Conservation (phyloP, 202 grass and related monocot genomes). For the Zizania palustris region DNA sequence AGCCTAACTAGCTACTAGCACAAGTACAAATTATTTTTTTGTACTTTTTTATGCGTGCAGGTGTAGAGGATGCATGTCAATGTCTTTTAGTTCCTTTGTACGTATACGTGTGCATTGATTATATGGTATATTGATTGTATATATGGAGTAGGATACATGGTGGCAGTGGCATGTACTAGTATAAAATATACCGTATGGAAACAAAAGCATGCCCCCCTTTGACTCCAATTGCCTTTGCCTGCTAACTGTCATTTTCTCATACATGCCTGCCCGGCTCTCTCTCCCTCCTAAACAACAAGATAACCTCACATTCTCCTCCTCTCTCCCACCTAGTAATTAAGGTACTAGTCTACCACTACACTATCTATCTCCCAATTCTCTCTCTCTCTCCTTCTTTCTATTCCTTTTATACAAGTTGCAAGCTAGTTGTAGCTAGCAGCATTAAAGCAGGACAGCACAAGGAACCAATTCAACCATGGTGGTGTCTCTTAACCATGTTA, state of each 20-base stretch:
- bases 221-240: constrained; percentile 30
- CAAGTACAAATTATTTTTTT: not conserved
- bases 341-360: constrained; percentile 16
- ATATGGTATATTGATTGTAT: not conserved
- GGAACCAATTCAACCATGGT: constrained; percentile 56
- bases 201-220: constrained; percentile 52
- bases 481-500: constrained; percentile 41
- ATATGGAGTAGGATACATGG: not conserved
- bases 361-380: not conserved
- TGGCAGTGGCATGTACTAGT: not conserved
- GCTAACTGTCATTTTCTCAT: constrained; percentile 71
- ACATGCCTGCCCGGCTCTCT: constrained; percentile 29
- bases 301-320: constrained; percentile 35
- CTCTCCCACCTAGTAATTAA: constrained; percentile 17
- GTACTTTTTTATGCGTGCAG: not conserved
- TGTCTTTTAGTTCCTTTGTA: not conserved
- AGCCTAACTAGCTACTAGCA: not conserved
- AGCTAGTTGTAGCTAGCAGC: constrained; percentile 10
- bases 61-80: not conserved
- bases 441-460: constrained; percentile 63
- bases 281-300: constrained; percentile 37
- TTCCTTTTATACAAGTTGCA: constrained; percentile 52
- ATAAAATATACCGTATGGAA: constrained; percentile 41
- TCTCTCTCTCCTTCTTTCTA: constrained; percentile 29
- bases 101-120: not conserved